Evolutionary conservation across 257 asterid species (phyloP).

Genomic region (Solanum tacnaense): DNA sequence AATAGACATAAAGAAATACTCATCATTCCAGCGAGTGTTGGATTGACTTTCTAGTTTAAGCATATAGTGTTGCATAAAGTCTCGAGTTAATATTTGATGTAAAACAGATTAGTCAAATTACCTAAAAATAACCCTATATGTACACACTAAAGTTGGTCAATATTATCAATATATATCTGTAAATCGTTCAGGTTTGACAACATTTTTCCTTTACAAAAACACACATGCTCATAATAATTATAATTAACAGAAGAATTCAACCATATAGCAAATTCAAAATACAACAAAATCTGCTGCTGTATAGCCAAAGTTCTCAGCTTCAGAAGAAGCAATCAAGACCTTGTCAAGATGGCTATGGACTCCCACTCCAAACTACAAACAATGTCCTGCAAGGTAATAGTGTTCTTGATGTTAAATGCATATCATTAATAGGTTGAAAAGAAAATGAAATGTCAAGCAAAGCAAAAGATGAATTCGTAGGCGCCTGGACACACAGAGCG

Average conservation of each 20-base stretch:
- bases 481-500: too few relatives aligned
- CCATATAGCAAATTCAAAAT: not conserved
- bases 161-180: not conserved
- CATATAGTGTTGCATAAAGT: not conserved
- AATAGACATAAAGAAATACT: not conserved
- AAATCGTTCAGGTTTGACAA: not conserved
- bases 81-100: not conserved
- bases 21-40: not conserved
- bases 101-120: not conserved
- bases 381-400: conserved; percentile 48
- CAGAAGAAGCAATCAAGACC: conserved; percentile 19
- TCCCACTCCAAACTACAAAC: conserved; percentile 98
- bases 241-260: not conserved
- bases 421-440: not conserved
- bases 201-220: not conserved
- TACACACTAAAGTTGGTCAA: not conserved
- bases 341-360: conserved; percentile 60
- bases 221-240: not conserved
- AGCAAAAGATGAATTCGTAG: not conserved
- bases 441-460: not conserved
- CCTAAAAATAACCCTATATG: not conserved
- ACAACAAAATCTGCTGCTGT: not conserved
- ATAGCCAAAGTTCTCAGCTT: not conserved
- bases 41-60: not conserved
- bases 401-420: not conserved